Evolutionary conservation across 192 early-diverging fungal genomes (phyloP), one percentile per base, ranked within the genome.

Genomic region (Coemansia sp.): DNA sequence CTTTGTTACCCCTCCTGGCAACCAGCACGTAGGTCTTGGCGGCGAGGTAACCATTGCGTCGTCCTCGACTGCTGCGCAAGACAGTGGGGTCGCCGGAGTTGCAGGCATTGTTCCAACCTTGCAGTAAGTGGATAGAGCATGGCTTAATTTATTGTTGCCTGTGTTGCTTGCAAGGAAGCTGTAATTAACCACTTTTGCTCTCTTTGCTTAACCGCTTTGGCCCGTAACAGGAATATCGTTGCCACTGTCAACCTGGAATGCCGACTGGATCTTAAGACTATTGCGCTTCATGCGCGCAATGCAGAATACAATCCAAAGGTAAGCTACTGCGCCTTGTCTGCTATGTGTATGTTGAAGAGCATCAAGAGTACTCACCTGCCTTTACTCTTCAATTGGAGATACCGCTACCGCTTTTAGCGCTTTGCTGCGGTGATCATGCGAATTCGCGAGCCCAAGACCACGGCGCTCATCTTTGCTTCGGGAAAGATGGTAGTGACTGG

Each of bases 291-390:
- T 69, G 97, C 97, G n/a, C 88, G 97, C 60, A 99, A 99, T 76
- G 97, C 97, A 73, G 97, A 99, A 83, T 99, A 99, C 85, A 99
- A 99, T 80, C 97, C 97, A 74, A 99, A 99, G 92, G 95, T 97
- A 88, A 58, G 73, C 57, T 13, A n/a, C 9, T 37, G 33, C 18
- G 20, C 10, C 24, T 42, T 33, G 4, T 43, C 9, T 28, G 62
- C 9, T 35, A 14, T 53, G 26, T 28, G 20, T 34, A 58, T 21
- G 34, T 9, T 7, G 18, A 58, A 21, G 33, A 58, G 34, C 9
- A 21, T 18, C 34, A 24, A 67, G 26, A 28, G 21, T 33, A 62
- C 42, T 43, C 43, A 64, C 46, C 36, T 23, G n/a, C 11, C 42
- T 50, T 38, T 67, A 14, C 20, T 67, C 35, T 13, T 3, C 16